Conservation (phyloP, 495 filamentous ascomycete species). For the Delitschia confertaspora region DNA sequence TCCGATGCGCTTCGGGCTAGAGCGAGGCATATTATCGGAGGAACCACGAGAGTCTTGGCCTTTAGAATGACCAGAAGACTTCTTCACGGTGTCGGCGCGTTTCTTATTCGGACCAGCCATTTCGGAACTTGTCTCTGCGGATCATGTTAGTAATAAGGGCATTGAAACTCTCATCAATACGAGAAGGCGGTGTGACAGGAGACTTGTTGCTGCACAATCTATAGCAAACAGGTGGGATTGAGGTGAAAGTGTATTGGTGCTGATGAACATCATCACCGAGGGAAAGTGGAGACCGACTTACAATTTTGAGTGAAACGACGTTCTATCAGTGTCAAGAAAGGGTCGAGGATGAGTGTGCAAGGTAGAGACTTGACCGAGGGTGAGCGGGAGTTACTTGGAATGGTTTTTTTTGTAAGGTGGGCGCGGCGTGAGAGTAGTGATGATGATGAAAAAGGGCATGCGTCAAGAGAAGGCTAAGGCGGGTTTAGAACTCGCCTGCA, state of each 20-base stretch:
- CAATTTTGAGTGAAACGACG: neutral
- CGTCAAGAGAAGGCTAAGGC: too few species aligned
- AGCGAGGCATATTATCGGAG: slow-evolving; percentile 12
- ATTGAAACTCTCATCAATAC: too few species aligned
- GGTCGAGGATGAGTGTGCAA: too few species aligned
- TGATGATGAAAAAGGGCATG: too few species aligned
- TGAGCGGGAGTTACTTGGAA: too few species aligned
- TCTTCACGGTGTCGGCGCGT: slow-evolving; percentile 25
- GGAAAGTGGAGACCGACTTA: neutral
- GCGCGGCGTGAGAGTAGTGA: too few species aligned
- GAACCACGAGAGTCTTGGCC: slow-evolving; percentile 7
- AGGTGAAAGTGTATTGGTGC: neutral
- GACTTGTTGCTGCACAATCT: too few species aligned
- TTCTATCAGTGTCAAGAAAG: too few species aligned
- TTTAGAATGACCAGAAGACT: slow-evolving; percentile 7
- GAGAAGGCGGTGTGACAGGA: too few species aligned
- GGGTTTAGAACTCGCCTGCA: too few species aligned
- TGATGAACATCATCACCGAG: neutral
- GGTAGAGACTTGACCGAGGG: too few species aligned
- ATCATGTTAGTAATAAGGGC: slow-evolving; percentile 16
- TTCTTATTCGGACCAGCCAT: slow-evolving; percentile 32
- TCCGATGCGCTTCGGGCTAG: slow-evolving; percentile 16
- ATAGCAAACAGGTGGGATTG: neutral
- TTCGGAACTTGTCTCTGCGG: slow-evolving; percentile 7
- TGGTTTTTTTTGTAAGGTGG: too few species aligned